Evolutionary conservation across 495 filamentous ascomycete genomes (phyloP), one percentile per base, ranked within the genome.

Genomic region (Filosporella fistucella): DNA sequence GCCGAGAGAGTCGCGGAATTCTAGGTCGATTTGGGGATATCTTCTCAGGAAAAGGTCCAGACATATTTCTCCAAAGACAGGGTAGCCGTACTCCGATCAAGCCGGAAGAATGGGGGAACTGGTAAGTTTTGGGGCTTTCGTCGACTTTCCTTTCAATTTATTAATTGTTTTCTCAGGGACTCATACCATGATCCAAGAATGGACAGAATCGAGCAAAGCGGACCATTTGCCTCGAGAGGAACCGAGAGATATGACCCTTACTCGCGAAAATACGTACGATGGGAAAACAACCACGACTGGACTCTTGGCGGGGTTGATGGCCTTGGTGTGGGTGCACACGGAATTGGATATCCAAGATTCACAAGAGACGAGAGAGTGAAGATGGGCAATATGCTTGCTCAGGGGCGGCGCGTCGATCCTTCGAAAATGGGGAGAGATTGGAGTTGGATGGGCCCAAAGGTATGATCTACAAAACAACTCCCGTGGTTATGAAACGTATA

Each of bases 31-130:
- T 32, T 52, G 54, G 64, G 54, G 67, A 75, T 28, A 55, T 72
- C 45, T 39, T 74, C 16, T 64, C 45, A 2, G 61, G 62, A 32
- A 65, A 58, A 45, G 71, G 70, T 5, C 70, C 71, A 1, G 70
- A 74, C 51, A 68, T 75, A 1, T 72, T 63, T 33, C 50, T 74
- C 20, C 41, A 49, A 23, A 47, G 46, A 12, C 21, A 52, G 32
- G 35, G 45, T 21, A 50, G 42, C 0, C 50, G 56, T 24, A n/a
- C n/a, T n/a, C n/a, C n/a, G n/a, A 58, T 58, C 43, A 35, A 13
- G 9, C 30, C 52, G 4, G 56, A 55, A 5, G 3, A 13, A 14
- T 58, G 56, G 56, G 55, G 51, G 13, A 58, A 58, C 30, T 58
- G 56, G 56, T 54, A 47, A 39, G 30, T 21, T 33, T 3, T 49